Evolutionary conservation across 169 alveolate genomes (phyloP).

Genomic region (Plasmodium fragile): DNA sequence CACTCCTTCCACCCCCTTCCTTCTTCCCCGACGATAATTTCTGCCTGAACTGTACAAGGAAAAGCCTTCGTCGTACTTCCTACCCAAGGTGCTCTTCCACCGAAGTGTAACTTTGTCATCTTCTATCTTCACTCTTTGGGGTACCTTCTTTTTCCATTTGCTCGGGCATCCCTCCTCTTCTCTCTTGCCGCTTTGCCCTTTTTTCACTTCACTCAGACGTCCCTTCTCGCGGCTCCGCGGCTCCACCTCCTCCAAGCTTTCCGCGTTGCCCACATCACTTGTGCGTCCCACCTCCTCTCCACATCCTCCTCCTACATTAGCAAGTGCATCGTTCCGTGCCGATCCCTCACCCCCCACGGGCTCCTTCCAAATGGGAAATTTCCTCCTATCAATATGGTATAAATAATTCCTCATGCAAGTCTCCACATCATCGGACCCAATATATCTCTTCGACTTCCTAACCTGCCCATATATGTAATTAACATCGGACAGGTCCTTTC

Average conservation of each 20-base stretch:
- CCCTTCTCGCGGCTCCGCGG: background rate
- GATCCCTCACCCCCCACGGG: background rate
- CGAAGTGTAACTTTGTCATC: background rate
- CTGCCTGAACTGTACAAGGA: background rate
- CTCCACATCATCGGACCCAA: slow-evolving; percentile 4
- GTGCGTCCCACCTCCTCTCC: background rate
- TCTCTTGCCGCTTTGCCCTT: background rate
- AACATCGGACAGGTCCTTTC: background rate
- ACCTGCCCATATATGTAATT: slow-evolving; percentile 10
- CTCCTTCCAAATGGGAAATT: slow-evolving; percentile 14
- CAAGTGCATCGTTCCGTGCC: too few species aligned
- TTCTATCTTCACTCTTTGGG: background rate
- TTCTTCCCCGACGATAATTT: background rate
- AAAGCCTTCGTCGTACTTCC: background rate
- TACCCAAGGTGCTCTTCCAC: background rate
- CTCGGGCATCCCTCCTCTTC: background rate
- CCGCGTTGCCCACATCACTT: background rate
- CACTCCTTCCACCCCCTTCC: too few species aligned
- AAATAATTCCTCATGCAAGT: slow-evolving; percentile 57
- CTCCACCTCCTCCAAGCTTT: background rate
- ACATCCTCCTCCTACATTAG: background rate
- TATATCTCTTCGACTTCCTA: slow-evolving; percentile 29
- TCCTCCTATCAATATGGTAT: slow-evolving; percentile 29
- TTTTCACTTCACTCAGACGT: background rate
- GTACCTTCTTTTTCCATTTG: background rate